Conservation (phyloP, 169 alveolate species). For the Eimeria zaria region DNA sequence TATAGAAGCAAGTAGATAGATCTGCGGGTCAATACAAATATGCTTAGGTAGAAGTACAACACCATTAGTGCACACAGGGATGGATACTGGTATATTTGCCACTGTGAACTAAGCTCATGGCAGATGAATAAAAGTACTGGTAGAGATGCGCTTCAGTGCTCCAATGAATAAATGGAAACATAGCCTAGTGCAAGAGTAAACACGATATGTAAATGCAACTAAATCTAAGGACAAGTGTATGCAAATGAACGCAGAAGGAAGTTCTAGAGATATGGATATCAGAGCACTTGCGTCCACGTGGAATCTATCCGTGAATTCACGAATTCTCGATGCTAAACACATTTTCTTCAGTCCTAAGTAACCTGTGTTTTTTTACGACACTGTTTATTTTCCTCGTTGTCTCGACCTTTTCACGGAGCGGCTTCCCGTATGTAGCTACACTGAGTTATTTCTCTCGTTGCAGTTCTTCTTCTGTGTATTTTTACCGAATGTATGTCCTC, state of each 20-base stretch:
- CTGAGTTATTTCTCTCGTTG: neutral
- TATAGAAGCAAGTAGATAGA: neutral
- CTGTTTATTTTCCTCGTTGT: neutral
- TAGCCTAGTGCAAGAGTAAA: neutral
- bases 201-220: neutral
- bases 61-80: neutral
- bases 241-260: neutral
- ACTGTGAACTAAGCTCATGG: neutral
- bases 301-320: neutral
- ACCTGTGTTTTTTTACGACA: neutral
- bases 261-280: neutral
- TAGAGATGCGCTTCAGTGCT: neutral
- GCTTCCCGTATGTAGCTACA: neutral
- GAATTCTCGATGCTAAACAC: neutral
- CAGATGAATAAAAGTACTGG: neutral
- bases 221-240: neutral
- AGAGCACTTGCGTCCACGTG: neutral
- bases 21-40: neutral
- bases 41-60: neutral
- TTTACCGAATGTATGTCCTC: neutral
- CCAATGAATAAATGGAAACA: neutral
- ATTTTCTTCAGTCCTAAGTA: neutral
- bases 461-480: neutral
- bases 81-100: neutral
- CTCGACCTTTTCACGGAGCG: neutral